phyloP scores from a whole-genome alignment of 83 land plant species.

The Diphasiastrum complanatum region DNA sequence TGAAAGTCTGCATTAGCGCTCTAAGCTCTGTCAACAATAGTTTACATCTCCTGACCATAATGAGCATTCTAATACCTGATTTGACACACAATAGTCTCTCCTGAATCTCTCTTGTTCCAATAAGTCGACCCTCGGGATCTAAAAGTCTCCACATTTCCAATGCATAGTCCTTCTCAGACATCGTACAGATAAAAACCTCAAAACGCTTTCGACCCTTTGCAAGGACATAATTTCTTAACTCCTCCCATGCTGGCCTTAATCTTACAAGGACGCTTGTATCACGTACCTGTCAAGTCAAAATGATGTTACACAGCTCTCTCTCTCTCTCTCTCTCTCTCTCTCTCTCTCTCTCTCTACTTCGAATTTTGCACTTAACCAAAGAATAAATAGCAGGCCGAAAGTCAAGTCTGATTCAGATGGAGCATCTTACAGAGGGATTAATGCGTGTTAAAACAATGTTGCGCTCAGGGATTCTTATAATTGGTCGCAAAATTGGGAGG shows the following conservation, averaged over 20 bases:
- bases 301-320: neutral
- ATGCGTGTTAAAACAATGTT: slow-evolving; percentile 81
- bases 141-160: slow-evolving; percentile 98
- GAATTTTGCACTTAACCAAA: too few species aligned
- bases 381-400: too few species aligned
- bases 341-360: too few species aligned
- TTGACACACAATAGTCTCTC: slow-evolving; percentile 89
- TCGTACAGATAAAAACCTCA: slow-evolving; percentile 98
- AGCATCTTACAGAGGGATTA: slow-evolving; percentile 83
- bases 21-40: too few species aligned
- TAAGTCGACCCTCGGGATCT: slow-evolving; percentile 76
- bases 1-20: too few species aligned
- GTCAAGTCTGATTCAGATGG: too few species aligned
- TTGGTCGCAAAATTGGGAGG: slow-evolving; percentile 56
- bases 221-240: slow-evolving; percentile 64
- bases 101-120: slow-evolving; percentile 50
- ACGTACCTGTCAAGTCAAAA: slow-evolving; percentile 50
- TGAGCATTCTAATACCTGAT: too few species aligned
- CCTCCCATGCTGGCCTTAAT: slow-evolving; percentile 95
- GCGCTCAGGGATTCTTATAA: slow-evolving; percentile 73
- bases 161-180: slow-evolving; percentile 98
- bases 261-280: slow-evolving; percentile 97
- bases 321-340: too few species aligned
- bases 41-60: too few species aligned
- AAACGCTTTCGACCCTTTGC: slow-evolving; percentile 91